phyloP scores from a whole-genome alignment of 2,329 filamentous ascomycete species.

The Cladosporium oxysporum region DNA sequence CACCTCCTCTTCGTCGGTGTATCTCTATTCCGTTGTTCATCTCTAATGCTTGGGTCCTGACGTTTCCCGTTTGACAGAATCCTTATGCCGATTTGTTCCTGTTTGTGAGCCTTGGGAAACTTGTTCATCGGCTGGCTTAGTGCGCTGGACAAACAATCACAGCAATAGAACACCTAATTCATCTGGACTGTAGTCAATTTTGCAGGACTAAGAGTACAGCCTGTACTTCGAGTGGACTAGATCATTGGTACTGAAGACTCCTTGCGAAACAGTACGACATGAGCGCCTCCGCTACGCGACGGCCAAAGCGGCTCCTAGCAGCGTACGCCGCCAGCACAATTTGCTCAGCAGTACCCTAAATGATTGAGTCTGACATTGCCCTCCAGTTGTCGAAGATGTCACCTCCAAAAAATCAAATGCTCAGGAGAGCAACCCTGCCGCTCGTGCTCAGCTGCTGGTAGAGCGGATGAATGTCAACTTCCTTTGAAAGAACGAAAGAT shows the following conservation, averaged over 20 bases:
- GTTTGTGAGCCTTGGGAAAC: not conserved
- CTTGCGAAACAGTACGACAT: not conserved
- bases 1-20: not conserved
- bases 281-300: slow-evolving; percentile 9
- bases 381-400: slow-evolving; percentile 29
- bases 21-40: not conserved
- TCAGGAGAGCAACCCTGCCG: slow-evolving; percentile 31
- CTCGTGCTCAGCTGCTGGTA: slow-evolving; percentile 27
- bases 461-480: slow-evolving; percentile 25
- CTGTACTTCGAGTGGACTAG: not conserved
- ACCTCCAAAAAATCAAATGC: slow-evolving; percentile 34
- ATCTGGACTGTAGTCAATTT: not conserved
- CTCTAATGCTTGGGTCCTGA: not conserved
- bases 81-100: not conserved
- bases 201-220: not conserved
- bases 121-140: too few species aligned
- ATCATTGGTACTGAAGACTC: not conserved
- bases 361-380: not conserved
- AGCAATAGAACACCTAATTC: not conserved
- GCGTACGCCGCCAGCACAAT: not conserved
- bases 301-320: slow-evolving; percentile 18
- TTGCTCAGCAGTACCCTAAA: not conserved
- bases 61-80: not conserved
- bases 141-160: not conserved
- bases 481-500: slow-evolving; percentile 30